Base-by-base conservation (phyloP, 495 filamentous ascomycete species). In the Venustampulla echinocandica region DNA sequence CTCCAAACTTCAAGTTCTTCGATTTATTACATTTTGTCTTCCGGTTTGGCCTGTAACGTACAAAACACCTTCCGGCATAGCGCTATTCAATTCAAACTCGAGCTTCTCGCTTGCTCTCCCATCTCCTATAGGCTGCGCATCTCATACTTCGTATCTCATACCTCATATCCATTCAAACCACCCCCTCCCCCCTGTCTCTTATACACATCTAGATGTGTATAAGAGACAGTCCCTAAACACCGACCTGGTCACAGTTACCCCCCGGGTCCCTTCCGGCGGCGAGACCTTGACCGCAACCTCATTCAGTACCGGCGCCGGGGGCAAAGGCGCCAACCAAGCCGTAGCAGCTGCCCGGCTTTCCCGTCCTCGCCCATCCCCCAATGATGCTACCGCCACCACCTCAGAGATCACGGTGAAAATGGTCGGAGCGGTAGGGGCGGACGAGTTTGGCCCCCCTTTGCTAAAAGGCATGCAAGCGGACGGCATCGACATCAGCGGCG, bases 291-390 rank as follows among this genome's bases (percentile, higher is more conserved):
- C 82, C 2, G 72, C 87, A n/a, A 71, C 68, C 44, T 77, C 77
- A 4, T 93, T 92, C 70, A 70, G 75, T 59, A 85, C 79, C 33
- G 89, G 83, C 39, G 79, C 81, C 11, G 92, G 92, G 44, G 92
- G 92, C 33, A 98, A 98, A 67, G 92, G 92, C 50, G 87, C 88
- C 25, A 98, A 98, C 70, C 92, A 97, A 67, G 88, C 88, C 36
- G 85, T 95, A 33, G 90, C 90, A 5, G 79, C 75, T 56, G 75
- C 74, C 0, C 74, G 84, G 0, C 66, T 85, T 10, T 74, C 71
- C 0, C 67, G 66, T n/a, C 33, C 50, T 2, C 36, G 39, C 0
- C 32, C 41, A 14, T 7, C 24, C 37, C 57, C 1, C 52, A 41
- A 15, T n/a, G 25, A 20, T 20, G 13, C 18, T 11, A 44, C 21